Base-by-base conservation (phyloP, 345 rosid species). In the Euphorbia peplus region DNA sequence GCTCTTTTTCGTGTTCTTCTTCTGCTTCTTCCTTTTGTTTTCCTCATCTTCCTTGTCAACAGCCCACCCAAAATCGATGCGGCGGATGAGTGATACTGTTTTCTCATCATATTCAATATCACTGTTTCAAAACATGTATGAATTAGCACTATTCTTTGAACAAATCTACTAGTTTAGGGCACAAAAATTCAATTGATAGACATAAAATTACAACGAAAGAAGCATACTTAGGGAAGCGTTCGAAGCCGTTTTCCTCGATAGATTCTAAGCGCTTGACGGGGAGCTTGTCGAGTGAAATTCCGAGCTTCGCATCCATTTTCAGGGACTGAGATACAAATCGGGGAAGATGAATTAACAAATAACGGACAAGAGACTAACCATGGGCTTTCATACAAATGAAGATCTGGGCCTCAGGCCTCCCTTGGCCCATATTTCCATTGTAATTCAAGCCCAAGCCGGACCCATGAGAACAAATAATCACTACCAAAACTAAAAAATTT, bases 1-100 rank as follows among this genome's bases (percentile, higher is more conserved):
- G 61, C 81, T 82, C 79, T 85, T n/a, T n/a, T 32, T 32, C 6
- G 37, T 2, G 37, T 2, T 87, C 84, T 85, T 86, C 81, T 81
- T 87, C 84, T 85, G 85, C 81, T 81, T 73, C 82, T 82, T 84
- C 84, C 84, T 81, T 71, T 67, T 50, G 57, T 52, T 63, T 21
- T 73, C 58, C 37, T 84, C 88, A 4, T 84, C 90, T 60, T 91
- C 88, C 58, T 83, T 86, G 80, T 91, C 95, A 67, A 91, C 74
- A 1, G 97, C 98, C 98, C 96, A 91, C 1, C 90, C 98, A 52
- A 93, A 93, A 77, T 89, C 97, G 48, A 93, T 80, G 41, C 88
- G 74, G 71, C 95, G 84, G 37, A 89, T 93, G 77, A 86, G 65
- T 13, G 96, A 89, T 0, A 83, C 90, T 77, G 85, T 78, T 85